Evolutionary conservation across 129 eudicot genomes (phyloP), one percentile per base, ranked within the genome.

Genomic region (Helichrysum umbraculigerum): DNA sequence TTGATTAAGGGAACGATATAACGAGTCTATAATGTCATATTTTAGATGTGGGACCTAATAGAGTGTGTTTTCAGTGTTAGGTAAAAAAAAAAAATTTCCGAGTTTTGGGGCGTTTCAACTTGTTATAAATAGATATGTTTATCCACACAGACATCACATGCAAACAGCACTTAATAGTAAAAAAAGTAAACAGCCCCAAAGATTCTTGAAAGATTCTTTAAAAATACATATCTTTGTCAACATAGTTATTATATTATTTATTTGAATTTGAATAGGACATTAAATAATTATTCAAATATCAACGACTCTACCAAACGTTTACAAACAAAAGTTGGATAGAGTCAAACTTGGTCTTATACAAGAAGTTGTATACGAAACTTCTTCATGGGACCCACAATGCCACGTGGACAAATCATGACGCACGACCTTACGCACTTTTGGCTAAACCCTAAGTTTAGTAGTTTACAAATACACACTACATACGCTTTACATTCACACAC

Each of bases 351-450:
- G 87, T 82, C 86, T 76, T 78, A 77, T 71, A 80, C 42, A 81
- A 83, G 76, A 60, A 69, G 64, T 60, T 72, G 74, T 19, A 67
- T 67, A 85, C 82, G 85, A 85, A 88, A 83, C 79, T 73, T 34
- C 81, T 11, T 33, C 35, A 54, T 15, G 83, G 84, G 87, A 32
- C 58, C 47, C 81, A 72, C 59, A 37, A 52, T 32, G 70, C 83
- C 87, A 84, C 71, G 78, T 83, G 77, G 85, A 57, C 76, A 66
- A 85, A 73, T 64, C 62, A 71, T 87, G 92, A 90, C 96, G 96
- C 96, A 87, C 60, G 75, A 70, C 76, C 87, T 83, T 66, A 87
- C 92, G 96, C 68, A 70, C 73, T 83, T 76, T 81, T 71, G 74
- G 76, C 41, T 44, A 86, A 63, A 19, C 19, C 70, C 28, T 62